Evolutionary conservation across 176 grass and related monocot genomes (phyloP), one percentile per base, ranked within the genome.

Genomic region (Cymbopogon citratus): DNA sequence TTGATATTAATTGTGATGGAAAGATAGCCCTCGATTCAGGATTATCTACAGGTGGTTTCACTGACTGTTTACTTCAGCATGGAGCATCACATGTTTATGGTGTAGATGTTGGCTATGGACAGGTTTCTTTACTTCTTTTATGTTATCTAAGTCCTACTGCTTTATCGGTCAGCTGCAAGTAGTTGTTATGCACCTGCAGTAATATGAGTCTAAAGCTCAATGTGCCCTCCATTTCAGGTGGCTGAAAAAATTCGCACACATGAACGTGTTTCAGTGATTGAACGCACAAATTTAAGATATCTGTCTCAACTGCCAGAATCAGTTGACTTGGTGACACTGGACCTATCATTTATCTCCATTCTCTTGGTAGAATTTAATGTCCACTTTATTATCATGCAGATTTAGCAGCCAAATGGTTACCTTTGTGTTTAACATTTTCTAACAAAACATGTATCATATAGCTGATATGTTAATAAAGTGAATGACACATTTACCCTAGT

Each of bases 91-190:
- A 91, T 83, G 92, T 98, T 31, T 98, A 98, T 29, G 95, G 95
- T 77, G 90, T 98, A 19, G 90, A 98, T 95, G 95, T 98, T 91
- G 92, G 95, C 59, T 98, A 98, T 61, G 95, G 95, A 84, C 95
- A 98, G 90, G 92, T 98, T 67, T 41, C n/a, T 33, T 78, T 81
- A 69, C 33, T 83, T 51, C 65, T 51, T 63, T 63, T 7, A 78
- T 69, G 29, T 70, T 60, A 63, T 86, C 48, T 28, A 71, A 8
- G 10, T 36, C 33, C 18, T 74, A 24, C 69, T 45, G 60, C 7
- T 65, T 76, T 66, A 31, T 66, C 71, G 63, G n/a, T 69, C 24
- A 75, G 25, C 28, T 75, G 25, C 35, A 24, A 5, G 2, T 60
- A 43, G 12, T 70, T 66, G 38, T 15, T 68, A 84, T n/a, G 35